Conservation (phyloP, 2,329 filamentous ascomycete species). For the Torrubiella hemipterigena region DNA sequence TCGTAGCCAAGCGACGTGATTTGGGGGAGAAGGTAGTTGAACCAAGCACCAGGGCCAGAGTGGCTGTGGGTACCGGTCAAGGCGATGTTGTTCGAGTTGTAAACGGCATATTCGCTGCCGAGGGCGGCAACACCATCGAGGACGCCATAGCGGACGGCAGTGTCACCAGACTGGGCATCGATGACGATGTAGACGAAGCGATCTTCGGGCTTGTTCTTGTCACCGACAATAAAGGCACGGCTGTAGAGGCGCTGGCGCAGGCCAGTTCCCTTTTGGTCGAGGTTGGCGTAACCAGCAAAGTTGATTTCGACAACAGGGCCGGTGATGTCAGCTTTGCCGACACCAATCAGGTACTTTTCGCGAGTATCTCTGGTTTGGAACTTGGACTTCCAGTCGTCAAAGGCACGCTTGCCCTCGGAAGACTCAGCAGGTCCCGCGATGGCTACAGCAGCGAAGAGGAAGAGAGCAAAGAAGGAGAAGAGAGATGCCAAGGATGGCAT, state of each 20-base stretch:
- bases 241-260: slow-evolving; percentile 81
- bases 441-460: slow-evolving; percentile 6
- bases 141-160: slow-evolving; percentile 78
- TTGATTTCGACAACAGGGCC: slow-evolving; percentile 82
- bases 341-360: slow-evolving; percentile 37
- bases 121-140: slow-evolving; percentile 58
- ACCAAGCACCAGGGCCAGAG: slow-evolving; percentile 81
- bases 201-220: slow-evolving; percentile 51
- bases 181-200: slow-evolving; percentile 80
- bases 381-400: slow-evolving; percentile 3
- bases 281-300: slow-evolving; percentile 83
- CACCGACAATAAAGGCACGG: slow-evolving; percentile 76
- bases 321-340: slow-evolving; percentile 47
- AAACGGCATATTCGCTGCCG: slow-evolving; percentile 61
- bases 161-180: slow-evolving; percentile 80
- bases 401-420: slow-evolving; percentile 2
- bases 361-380: slow-evolving; percentile 1
- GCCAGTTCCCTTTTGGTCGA: slow-evolving; percentile 71
- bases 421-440: slow-evolving; percentile 2
- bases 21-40: slow-evolving; percentile 89
- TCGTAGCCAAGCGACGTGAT: slow-evolving; percentile 81
- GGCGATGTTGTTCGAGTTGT: slow-evolving; percentile 71
- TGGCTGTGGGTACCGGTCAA: slow-evolving; percentile 91
- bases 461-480: slow-evolving; percentile 5
- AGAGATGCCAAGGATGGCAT: slow-evolving; percentile 3